Base-by-base conservation (phyloP, 305 asterid genomes). In the Fraxinus sp. region DNA sequence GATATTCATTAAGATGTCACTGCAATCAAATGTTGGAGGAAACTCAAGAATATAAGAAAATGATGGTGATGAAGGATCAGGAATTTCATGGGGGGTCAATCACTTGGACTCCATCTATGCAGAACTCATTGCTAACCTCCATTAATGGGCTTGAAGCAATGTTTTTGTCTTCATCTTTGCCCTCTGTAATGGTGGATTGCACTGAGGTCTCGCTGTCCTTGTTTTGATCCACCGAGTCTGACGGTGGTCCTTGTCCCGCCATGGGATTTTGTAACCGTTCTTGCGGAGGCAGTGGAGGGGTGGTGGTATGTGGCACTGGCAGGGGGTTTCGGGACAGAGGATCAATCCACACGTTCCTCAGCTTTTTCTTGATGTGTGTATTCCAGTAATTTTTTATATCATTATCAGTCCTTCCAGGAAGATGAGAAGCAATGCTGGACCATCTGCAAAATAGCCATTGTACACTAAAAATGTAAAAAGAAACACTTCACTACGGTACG, bases 341-440 rank as follows among this genome's bases (percentile, higher is more conserved):
- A 79, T 95, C 97, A 36, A 92, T 87, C 18, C 98, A 97, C 95
- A 92, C 89, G 86, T 95, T 95, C 90, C 66, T 91, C 9, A 95
- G 85, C 82, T 92, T 95, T 76, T 95, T 93, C 86, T 93, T 95
- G 71, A 93, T 90, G 87, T 91, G 98, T 0, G 97, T 95, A 83
- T 95, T 95, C 98, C 98, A 95, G 13, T 93, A 94, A 33, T 93
- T 95, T 84, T 93, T 95, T 64, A 95, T 95, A 81, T 95, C 98
- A 71, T 93, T 93, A 82, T 95, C 98, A 0, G 98, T 95, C 84
- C 98, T 84, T 77, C 97, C 98, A 0, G 98, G 98, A n/a, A 95
- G 92, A 75, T 95, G 94, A 77, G 98, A 93, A 2, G 98, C 98
- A 33, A 95, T 95, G 66, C 92, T 93, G 35, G 98, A 92, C 98